These are phyloP conservation scores for Paramecium octaurelia DNA, from an alignment of 73 alveolate species.

Conservation along the genomic window DNA sequence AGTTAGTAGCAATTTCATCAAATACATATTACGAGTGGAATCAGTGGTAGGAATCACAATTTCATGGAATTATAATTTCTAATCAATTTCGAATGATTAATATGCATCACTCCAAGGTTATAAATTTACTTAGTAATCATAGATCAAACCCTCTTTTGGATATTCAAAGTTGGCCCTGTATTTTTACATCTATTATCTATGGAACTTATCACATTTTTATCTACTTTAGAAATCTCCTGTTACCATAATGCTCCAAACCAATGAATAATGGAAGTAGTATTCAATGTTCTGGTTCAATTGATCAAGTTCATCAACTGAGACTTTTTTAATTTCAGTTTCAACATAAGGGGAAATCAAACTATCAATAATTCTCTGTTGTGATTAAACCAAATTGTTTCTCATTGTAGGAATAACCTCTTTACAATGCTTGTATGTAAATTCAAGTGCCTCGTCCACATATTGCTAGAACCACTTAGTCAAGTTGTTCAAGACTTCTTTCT, in stretches of 20 bases:
- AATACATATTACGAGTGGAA: conserved; percentile 94
- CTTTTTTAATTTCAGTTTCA: conserved; percentile 92
- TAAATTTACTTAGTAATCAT: conserved; percentile 77
- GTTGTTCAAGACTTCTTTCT: conserved; percentile 68
- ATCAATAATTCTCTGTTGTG: conserved; percentile 85
- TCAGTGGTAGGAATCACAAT: conserved; percentile 99
- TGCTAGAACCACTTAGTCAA: conserved; percentile 74
- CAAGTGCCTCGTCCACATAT: conserved; percentile 79
- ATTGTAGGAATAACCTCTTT: conserved; percentile 83
- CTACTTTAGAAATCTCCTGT: conserved; percentile 96
- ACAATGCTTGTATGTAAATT: conserved; percentile 74
- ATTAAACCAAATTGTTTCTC: conserved; percentile 78
- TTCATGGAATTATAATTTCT: conserved; percentile 90
- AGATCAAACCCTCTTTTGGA: conserved; percentile 42
- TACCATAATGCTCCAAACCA: conserved; percentile 92
- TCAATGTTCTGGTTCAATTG: conserved; percentile 84
- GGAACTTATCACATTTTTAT: conserved; percentile 80
- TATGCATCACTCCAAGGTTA: conserved; percentile 88
- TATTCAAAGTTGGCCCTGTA: conserved; percentile 66
- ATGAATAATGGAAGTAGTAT: conserved; percentile 80
- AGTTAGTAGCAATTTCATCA: conserved; percentile 87
- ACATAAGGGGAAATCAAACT: conserved; percentile 82
- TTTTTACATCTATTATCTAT: conserved; percentile 76
- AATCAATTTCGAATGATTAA: conserved; percentile 82
- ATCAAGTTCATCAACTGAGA: conserved; percentile 87